Percentiles rank a stretch among this genome's conserved stretches.
phyloP scores from a whole-genome alignment of 2,329 filamentous ascomycete genomes.

The Cladobotryum protrusum region DNA sequence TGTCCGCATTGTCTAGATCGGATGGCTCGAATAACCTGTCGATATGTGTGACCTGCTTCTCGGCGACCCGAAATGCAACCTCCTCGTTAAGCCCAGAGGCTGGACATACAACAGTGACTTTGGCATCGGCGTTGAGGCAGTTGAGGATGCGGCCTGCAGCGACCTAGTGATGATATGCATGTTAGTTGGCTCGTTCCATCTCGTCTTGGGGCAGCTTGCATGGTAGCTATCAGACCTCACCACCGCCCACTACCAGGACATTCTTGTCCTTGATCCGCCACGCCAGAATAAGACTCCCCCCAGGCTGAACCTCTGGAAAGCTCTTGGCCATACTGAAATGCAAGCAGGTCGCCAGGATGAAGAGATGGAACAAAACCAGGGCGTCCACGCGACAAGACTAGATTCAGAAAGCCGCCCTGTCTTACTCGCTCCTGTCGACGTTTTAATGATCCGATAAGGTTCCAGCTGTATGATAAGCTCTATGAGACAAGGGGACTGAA shows the following conservation, averaged over 20 bases:
- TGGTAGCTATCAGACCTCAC: constrained; percentile 60
- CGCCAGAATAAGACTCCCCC: constrained; percentile 87
- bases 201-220: constrained; percentile 11
- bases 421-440: not conserved
- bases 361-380: not conserved
- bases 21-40: constrained; percentile 78
- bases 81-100: constrained; percentile 76
- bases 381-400: constrained; percentile 6
- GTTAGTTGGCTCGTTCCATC: constrained; percentile 4
- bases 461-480: not conserved
- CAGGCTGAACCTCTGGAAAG: constrained; percentile 79
- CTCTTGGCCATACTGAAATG: constrained; percentile 29
- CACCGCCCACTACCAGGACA: constrained; percentile 88
- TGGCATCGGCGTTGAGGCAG: constrained; percentile 89
- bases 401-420: not conserved
- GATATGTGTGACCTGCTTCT: constrained; percentile 70
- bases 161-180: constrained; percentile 53
- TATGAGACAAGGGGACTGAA: not conserved
- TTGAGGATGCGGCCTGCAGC: constrained; percentile 91
- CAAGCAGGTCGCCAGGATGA: constrained; percentile 11
- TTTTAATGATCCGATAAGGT: constrained; percentile 5
- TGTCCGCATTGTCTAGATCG: constrained; percentile 76
- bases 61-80: constrained; percentile 72
- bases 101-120: constrained; percentile 80
- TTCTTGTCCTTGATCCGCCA: constrained; percentile 91